Base-by-base conservation (phyloP, 306 rosid species). In the Ormosia emarginata region DNA sequence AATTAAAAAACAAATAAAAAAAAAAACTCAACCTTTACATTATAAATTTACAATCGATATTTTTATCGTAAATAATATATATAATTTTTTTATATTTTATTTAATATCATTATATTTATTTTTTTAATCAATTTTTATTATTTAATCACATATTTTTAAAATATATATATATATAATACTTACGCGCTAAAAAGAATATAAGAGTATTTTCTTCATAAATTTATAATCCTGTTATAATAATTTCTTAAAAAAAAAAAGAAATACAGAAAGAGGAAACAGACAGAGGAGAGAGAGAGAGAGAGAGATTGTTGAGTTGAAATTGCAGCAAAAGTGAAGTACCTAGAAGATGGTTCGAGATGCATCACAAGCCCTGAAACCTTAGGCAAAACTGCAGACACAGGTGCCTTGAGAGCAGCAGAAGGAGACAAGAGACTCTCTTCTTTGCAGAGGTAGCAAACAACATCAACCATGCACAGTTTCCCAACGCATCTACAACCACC, bases 381-480 rank as follows among this genome's bases (percentile, higher is more conserved):
- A 9, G 90, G 73, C 65, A 95, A 63, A 67, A 92, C 71, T 0
- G 18, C 36, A 79, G 94, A 89, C 84, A 95, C n/a, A 6, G 99
- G 90, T 33, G 95, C 81, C 24, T 77, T 79, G 8, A 95, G 87
- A 58, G 99, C 93, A 32, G 70, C 30, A 13, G 91, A 85, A 14
- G 99, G 99, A 29, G 91, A 91, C 82, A 81, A 13, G 68, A 91
- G 70, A 77, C 78, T 89, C 53, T 88, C 93, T 3, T 83, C 87
- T 29, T 49, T 62, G 67, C 93, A 90, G 4, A 95, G 94, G 61
- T 61, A 90, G 87, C 93, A 89, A 18, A 92, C 84, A 39, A 95
- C 88, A 83, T 95, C 97, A 5, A 95, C 98, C 97, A 88, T 91
- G 85, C 94, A 92, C 32, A 95, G 44, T 79, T 93, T 96, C 6